These are phyloP conservation scores for Hymenoscyphus fructigenus DNA, from an alignment of 2,329 filamentous ascomycete genomes.

Conservation along the genomic window DNA sequence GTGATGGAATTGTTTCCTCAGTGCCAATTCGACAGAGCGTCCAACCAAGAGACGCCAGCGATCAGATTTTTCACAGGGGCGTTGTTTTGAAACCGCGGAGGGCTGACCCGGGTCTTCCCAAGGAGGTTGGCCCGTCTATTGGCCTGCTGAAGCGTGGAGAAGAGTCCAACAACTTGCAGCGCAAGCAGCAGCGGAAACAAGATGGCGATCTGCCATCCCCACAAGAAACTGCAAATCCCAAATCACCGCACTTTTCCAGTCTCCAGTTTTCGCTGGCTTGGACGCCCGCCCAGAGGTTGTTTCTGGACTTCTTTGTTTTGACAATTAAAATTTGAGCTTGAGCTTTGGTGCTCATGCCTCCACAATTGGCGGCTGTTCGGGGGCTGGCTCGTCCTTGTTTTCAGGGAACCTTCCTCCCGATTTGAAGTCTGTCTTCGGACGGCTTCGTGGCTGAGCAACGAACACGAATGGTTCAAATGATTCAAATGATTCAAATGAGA, in stretches of 20 bases:
- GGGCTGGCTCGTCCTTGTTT: neutral
- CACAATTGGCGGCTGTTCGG: neutral
- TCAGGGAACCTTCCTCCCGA: neutral
- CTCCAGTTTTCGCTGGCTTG: too few relatives aligned
- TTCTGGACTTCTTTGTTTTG: neutral
- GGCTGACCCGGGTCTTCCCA: neutral
- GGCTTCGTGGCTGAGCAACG: neutral
- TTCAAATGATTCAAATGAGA: neutral
- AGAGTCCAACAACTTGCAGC: too few relatives aligned
- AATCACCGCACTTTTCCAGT: too few relatives aligned
- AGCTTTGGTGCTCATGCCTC: neutral
- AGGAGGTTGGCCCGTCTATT: neutral
- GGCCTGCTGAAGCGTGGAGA: neutral
- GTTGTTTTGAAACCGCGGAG: conserved; percentile 1
- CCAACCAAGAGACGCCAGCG: neutral
- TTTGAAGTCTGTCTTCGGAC: conserved; percentile 1
- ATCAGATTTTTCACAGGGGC: neutral
- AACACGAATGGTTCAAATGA: neutral
- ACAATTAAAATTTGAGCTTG: neutral
- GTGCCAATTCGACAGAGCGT: neutral
- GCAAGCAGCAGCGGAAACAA: neutral
- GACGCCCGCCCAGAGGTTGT: neutral
- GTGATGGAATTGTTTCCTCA: neutral
- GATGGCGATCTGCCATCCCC: neutral
- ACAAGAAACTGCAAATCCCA: too few relatives aligned